Base-by-base conservation (phyloP, 2,329 filamentous ascomycete species). In the Akanthomyces lecanii region DNA sequence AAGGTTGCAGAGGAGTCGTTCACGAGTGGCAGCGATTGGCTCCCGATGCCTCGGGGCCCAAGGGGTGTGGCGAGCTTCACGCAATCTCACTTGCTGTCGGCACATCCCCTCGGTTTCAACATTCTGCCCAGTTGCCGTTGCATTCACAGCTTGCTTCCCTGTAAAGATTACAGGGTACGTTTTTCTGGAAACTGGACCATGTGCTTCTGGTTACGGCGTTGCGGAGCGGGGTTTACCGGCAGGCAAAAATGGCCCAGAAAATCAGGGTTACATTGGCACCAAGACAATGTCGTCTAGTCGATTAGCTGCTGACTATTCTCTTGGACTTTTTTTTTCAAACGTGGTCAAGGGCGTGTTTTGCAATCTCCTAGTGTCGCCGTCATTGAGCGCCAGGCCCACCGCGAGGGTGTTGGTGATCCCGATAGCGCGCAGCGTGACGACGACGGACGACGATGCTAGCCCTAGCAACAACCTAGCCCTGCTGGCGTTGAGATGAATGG, bases 301-400 rank as follows among this genome's bases (percentile, higher is more conserved):
- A 60, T 60, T 42, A 21, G 47, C 56, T 51, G 23, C 45, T 30
- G 44, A 58, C 40, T 38, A 3, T 36, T 38, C 23, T 50, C 28
- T 40, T 36, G 30, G 30, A 8, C 5, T 25, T 25, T 3, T 42
- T 3, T 42, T 53, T 53, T 48, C 23, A 2, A 4, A 8, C 10
- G 8, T 10, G 38, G 16, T 40, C 38, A 40, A 45, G 54, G 54
- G 42, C 10, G 54, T 57, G 54, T 33, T 12, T 21, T 25, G 45
- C 21, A 47, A 23, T 38, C 40, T 40, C 10, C 6, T 38, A 42
- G 47, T 33, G 45, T 30, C 45, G 36, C 45, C 47, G 45, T 42
- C 33, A 42, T 51, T 51, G 56, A 42, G 21, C 45, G 56, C 47
- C 47, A 16, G 23, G 56, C 36, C 56, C 45, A 51, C 56, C 45